phyloP scores from a whole-genome alignment of 768 basidiomycete species.

The Ramaria rubella region DNA sequence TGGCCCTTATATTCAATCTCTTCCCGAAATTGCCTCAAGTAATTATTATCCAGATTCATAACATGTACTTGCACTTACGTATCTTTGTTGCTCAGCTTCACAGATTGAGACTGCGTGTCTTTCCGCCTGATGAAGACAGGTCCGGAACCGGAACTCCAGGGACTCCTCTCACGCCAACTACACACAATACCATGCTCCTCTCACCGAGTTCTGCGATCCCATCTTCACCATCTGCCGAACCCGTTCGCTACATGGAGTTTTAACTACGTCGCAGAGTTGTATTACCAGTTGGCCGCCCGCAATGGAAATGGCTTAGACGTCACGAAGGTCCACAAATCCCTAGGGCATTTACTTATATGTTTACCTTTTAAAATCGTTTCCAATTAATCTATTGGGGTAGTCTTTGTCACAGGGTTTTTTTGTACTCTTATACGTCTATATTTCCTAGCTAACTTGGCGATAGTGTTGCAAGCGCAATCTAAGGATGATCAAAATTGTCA shows the following conservation, averaged over 20 bases:
- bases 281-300: not conserved
- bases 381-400: not conserved
- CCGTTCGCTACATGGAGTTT: not conserved
- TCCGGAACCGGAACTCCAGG: conserved; percentile 15
- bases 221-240: not conserved
- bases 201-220: not conserved
- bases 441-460: conserved; percentile 17
- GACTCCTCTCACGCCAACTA: conserved; percentile 12
- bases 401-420: not conserved
- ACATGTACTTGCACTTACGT: conserved; percentile 6
- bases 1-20: conserved; percentile 51
- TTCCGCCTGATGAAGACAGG: conserved; percentile 41
- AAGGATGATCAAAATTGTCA: not conserved
- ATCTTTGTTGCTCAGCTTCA: conserved; percentile 49
- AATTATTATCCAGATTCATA: conserved; percentile 8
- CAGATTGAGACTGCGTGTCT: conserved; percentile 74
- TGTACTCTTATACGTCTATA: not conserved
- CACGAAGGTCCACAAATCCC: not conserved
- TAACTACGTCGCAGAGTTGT: not conserved
- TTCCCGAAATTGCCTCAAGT: conserved; percentile 95
- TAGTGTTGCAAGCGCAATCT: conserved; percentile 57
- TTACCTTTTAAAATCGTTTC: not conserved
- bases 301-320: not conserved
- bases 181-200: conserved; percentile 13
- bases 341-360: not conserved